Conservation (phyloP, 805 yeast genomes). For the Monosporozyma siamensis region DNA sequence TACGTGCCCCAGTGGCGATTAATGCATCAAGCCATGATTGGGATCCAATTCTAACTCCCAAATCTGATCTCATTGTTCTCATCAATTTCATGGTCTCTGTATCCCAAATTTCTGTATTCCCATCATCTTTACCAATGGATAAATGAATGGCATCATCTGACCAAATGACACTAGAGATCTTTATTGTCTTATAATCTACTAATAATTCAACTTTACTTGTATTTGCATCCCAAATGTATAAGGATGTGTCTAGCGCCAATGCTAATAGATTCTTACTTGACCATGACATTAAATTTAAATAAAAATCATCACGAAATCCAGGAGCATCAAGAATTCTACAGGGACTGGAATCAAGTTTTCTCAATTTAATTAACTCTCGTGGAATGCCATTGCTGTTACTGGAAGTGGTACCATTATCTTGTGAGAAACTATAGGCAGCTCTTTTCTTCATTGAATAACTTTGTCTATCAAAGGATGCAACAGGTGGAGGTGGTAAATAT, state of each 20-base stretch:
- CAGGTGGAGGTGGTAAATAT: slow-evolving; percentile 82
- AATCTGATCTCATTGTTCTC: slow-evolving; percentile 63
- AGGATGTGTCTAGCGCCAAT: slow-evolving; percentile 73
- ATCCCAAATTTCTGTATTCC: slow-evolving; percentile 89
- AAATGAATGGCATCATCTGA: slow-evolving; percentile 82
- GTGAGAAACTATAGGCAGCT: slow-evolving; percentile 21
- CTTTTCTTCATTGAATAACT: slow-evolving; percentile 24
- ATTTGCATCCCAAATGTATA: slow-evolving; percentile 88
- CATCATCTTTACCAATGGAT: slow-evolving; percentile 76
- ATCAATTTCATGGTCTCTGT: slow-evolving; percentile 63
- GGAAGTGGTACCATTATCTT: background rate
- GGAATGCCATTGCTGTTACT: slow-evolving; percentile 5
- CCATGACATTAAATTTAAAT: slow-evolving; percentile 82
- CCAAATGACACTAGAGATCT: slow-evolving; percentile 61
- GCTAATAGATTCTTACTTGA: slow-evolving; percentile 73
- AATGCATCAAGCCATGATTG: slow-evolving; percentile 79
- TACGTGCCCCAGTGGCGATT: slow-evolving; percentile 77
- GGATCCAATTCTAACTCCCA: slow-evolving; percentile 69
- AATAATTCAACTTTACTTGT: slow-evolving; percentile 68
- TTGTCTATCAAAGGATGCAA: slow-evolving; percentile 23
- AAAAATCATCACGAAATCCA: slow-evolving; percentile 86
- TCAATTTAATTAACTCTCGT: slow-evolving; percentile 54
- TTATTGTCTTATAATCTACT: slow-evolving; percentile 39
- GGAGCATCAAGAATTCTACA: slow-evolving; percentile 95
- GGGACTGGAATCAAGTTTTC: slow-evolving; percentile 79